Evolutionary conservation across 1,139 yeast species (phyloP), one percentile per base, ranked within the genome.

Genomic region (Kodamaea arcana): DNA sequence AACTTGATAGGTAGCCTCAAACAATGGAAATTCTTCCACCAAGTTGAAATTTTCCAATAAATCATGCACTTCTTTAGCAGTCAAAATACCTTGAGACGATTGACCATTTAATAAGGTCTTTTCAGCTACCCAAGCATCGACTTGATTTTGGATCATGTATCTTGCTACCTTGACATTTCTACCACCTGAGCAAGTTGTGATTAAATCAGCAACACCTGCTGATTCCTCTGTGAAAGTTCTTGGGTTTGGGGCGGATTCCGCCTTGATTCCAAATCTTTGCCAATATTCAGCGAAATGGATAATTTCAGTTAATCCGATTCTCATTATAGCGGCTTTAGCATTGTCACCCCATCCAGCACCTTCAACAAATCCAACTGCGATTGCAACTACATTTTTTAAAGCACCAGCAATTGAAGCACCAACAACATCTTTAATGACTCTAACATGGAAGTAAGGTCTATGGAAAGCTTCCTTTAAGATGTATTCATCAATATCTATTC

Each of bases 291-390:
- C 70, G 51, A 69, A 69, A 45, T 58, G 65, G 58, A 87, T 83
- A 65, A 82, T 86, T 67, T 90, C 97, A 52, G 81, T 72, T 40
- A 90, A 64, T 33, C 97, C 97, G 48, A 94, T 80, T 68, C 97
- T 80, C 90, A 88, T 87, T 51, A 90, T 78, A 33, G 97, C 97
- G 33, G 96, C 84, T 64, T 88, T 86, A 48, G 97, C 96, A 57
- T 90, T 90, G 66, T 87, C 95, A 58, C 97, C 97, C 97, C 97
- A 90, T 39, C 95, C 95, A 42, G 83, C 75, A 49, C 97, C 97
- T 64, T 86, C 95, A 42, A 88, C 96, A 56, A 88, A 84, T 35
- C 97, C 97, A 37, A 94, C 95, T 39, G 94, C 88, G 53, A 86
- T 72, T 34, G 97, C 97, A 47, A 88, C 86, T 26, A 90, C 88